Evolutionary conservation across 2,329 filamentous ascomycete species (phyloP), one percentile per base, ranked within the genome.

Genomic region (Exophiala aquamarina): DNA sequence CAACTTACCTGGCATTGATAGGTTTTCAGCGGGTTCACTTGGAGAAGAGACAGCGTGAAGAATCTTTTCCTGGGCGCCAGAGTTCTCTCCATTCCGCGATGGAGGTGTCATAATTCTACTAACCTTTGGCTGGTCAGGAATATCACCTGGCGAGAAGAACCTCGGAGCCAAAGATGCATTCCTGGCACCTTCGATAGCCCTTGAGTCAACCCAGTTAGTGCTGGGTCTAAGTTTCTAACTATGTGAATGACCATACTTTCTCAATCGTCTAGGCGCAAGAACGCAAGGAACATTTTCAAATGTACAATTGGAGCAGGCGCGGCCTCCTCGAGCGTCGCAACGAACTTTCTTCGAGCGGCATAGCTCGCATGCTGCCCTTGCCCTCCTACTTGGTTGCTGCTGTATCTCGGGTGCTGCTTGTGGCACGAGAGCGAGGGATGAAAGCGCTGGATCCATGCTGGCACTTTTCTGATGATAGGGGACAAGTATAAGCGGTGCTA

Each of bases 291-390:
- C 40, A 26, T 44, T 31, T 29, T 49, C 46, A 28, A 49, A 49
- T n/a, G 33, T 40, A 35, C 46, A 49, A 19, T 43, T 49, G 3
- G 46, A 44, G 29, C 46, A 49, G 11, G 40, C 19, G 5, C 34
- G 34, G 15, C 39, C 41, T 17, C 31, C 34, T 9, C 26, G 19
- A 3, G 32, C 21, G 21, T 49, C 41, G 26, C 46, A 49, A 15
- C 41, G 41, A 31, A 49, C 41, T 23, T 49, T 49, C 26, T 41
- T 42, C 26, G 23, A 17, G 14, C 46, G 46, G 39, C 46, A 49
- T n/a, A 49, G 14, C 14, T 42, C 28, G 17, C 46, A 49, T 14
- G 46, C 46, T 19, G 39, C 34, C 13, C 40, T 26, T 14, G 41
- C 40, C 7, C 46, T 34, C 17, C 32, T 34, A n/a, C n/a, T 34